These are phyloP conservation scores for Schizophyllum amplum DNA, from an alignment of 1,284 basidiomycete species.

Conservation along the genomic window DNA sequence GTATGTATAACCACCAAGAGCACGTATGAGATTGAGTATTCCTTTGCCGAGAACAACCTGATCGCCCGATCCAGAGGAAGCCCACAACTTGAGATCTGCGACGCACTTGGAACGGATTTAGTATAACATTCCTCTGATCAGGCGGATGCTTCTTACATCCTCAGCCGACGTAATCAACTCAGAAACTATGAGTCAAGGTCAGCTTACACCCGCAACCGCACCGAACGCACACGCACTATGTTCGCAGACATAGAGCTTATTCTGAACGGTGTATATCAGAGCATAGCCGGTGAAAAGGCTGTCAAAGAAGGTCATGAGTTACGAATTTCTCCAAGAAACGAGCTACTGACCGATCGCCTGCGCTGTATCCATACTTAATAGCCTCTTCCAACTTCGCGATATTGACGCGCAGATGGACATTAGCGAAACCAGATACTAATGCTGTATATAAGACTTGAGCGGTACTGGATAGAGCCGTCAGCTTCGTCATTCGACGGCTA, in stretches of 20 bases:
- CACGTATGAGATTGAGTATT: constrained; percentile 52
- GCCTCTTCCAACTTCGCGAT: constrained; percentile 54
- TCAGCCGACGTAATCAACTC: constrained; percentile 53
- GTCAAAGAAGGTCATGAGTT: neutral
- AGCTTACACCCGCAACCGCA: constrained; percentile 1
- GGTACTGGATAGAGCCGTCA: constrained; percentile 31
- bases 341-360: constrained; percentile 50
- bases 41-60: constrained; percentile 43
- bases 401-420: constrained; percentile 53
- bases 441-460: constrained; percentile 51
- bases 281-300: constrained; percentile 58
- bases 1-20: constrained; percentile 50
- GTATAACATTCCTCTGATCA: constrained; percentile 1
- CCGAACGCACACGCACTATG: constrained; percentile 36
- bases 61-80: constrained; percentile 43
- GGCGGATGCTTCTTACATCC: constrained; percentile 34
- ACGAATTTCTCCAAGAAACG: neutral
- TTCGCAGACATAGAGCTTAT: constrained; percentile 53
- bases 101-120: constrained; percentile 33
- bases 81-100: constrained; percentile 47
- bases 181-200: constrained; percentile 32
- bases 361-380: constrained; percentile 54
- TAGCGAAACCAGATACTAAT: constrained; percentile 62
- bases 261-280: constrained; percentile 42
- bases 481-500: neutral